Conservation (phyloP, 306 rosid genomes). For the Malus domestica region ASM211411v1 NC_041798.1:33270001-33270500, state of each 20-base stretch:
- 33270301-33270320: not conserved
- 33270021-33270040: slow-evolving; percentile 8
- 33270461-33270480: slow-evolving; percentile 24
- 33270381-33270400: slow-evolving; percentile 10
- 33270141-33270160: slow-evolving; percentile 30
- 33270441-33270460: slow-evolving; percentile 8
- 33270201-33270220: slow-evolving; percentile 36
- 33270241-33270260: slow-evolving; percentile 1
- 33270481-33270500: slow-evolving; percentile 5
- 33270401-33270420: slow-evolving; percentile 22
- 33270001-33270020: not conserved
- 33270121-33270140: slow-evolving; percentile 11
- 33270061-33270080: slow-evolving; percentile 19
- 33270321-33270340: slow-evolving; percentile 18
- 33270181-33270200: slow-evolving; percentile 34
- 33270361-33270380: slow-evolving; percentile 4
- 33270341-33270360: slow-evolving; percentile 4
- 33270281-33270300: slow-evolving; percentile 7
- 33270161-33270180: slow-evolving; percentile 21
- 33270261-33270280: not conserved
- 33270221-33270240: not conserved
- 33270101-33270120: slow-evolving; percentile 3
- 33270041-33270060: slow-evolving; percentile 14
- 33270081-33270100: slow-evolving; percentile 52
- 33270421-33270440: slow-evolving; percentile 10